Evolutionary conservation across 805 yeast genomes (phyloP), one percentile per base, ranked within the genome.

Genomic region (Hanseniaspora singularis): DNA sequence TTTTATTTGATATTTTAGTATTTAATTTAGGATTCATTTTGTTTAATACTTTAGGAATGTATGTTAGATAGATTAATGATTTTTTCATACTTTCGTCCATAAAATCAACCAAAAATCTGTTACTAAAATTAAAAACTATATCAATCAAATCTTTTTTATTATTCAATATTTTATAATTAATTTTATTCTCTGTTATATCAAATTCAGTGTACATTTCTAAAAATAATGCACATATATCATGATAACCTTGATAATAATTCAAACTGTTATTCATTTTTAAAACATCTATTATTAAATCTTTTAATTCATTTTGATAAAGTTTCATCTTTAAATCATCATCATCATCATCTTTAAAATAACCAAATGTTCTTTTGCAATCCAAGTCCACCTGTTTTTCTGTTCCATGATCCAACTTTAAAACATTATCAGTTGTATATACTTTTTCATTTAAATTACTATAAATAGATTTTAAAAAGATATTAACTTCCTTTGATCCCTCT

Each of bases 211-310:
- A 74, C 1, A 80, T 73, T 15, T 80, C 57, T 4, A 82, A 63
- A 6, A 83, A 66, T 4, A 82, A 70, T 31, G 83, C 70, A 1
- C 85, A 87, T 18, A 92, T 67, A 55, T 92, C 97, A 61, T 89
- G 97, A 60, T 73, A 85, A 0, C 98, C 98, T 63, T 89, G 98
- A 60, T 87, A 89, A 61, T 89, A 89, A 50, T 75, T 68, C 34
- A 88, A 64, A 3, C 61, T 55, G 0, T 88, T 88, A 53, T 79
- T 65, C 14, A 67, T 69, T 33, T 85, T 63, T 12, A 92, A 65
- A 2, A 86, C 66, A 16, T 66, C 65, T 12, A 72, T 61, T 3
- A 85, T 71, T 12, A 79, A 51, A 4, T 59, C 59, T 5, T 54
- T 50, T 7, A 70, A 50, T 1, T 54, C 23, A 2, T 38, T 32